A percentile compares a stretch with the other conserved stretches of the same genome.
These are phyloP conservation scores for Vitellaria paradoxa DNA, from an alignment of 179 eudicot species.

Conservation along the genomic window DNA sequence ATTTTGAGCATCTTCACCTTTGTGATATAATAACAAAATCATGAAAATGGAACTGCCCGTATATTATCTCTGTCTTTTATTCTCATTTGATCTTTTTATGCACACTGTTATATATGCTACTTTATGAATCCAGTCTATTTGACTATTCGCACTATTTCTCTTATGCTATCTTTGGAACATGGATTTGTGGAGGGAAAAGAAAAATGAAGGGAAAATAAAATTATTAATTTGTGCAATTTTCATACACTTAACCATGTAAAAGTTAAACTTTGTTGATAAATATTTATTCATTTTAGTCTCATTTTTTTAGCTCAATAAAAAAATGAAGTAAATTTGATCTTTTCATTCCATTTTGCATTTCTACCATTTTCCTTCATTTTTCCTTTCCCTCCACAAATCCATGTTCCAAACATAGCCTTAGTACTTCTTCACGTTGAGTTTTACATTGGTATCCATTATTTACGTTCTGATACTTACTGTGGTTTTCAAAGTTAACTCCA, in stretches of 20 bases:
- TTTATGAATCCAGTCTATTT: background rate
- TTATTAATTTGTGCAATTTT: too few species aligned
- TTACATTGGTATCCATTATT: background rate
- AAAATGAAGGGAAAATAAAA: too few species aligned
- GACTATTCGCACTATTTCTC: background rate
- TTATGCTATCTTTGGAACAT: background rate
- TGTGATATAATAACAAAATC: background rate
- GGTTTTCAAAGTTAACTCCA: background rate
- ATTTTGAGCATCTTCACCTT: constrained; percentile 1
- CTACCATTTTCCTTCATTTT: too few species aligned
- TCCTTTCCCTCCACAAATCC: too few species aligned
- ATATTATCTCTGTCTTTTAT: background rate
- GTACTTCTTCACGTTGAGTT: background rate
- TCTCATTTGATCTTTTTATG: background rate
- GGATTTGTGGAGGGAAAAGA: too few species aligned
- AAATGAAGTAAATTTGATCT: too few species aligned
- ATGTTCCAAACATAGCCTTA: background rate
- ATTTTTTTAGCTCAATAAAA: too few species aligned
- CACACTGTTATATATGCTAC: background rate
- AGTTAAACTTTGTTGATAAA: too few species aligned
- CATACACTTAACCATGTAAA: too few species aligned
- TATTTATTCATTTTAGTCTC: too few species aligned
- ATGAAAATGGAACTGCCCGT: background rate
- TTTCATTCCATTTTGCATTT: too few species aligned
- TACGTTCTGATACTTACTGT: background rate